phyloP scores from a whole-genome alignment of 495 filamentous ascomycete genomes.

The Acidiella bohemica region DNA sequence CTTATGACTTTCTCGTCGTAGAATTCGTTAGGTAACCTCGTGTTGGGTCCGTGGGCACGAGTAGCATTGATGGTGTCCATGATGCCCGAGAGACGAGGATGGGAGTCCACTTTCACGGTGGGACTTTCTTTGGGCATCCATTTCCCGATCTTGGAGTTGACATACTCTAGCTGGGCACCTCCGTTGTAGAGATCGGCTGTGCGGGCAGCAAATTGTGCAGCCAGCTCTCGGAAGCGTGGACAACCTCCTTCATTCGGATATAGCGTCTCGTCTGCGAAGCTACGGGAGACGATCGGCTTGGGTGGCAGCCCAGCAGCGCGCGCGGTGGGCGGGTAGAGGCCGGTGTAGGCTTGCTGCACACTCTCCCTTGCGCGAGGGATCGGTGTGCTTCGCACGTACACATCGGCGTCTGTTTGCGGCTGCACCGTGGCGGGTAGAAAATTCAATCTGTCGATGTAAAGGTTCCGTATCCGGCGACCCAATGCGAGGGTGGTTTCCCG shows the following conservation, averaged over 20 bases:
- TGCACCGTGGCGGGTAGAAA: conserved; percentile 66
- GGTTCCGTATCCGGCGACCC: conserved; percentile 59
- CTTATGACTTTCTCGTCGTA: conserved; percentile 60
- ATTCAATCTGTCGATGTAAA: conserved; percentile 77
- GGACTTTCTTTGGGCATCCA: conserved; percentile 64
- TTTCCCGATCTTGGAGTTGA: conserved; percentile 62
- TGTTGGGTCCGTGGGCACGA: conserved; percentile 66
- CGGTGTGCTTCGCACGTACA: conserved; percentile 78
- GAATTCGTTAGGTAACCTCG: conserved; percentile 67
- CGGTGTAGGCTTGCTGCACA: conserved; percentile 77
- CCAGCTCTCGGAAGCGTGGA: conserved; percentile 66
- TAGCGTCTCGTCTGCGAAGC: conserved; percentile 71
- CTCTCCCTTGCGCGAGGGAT: conserved; percentile 77
- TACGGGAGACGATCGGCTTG: conserved; percentile 60
- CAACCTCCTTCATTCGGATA: conserved; percentile 86
- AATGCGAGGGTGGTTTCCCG: conserved; percentile 72
- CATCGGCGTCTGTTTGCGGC: conserved; percentile 37
- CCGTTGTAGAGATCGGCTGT: conserved; percentile 73
- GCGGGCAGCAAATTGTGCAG: conserved; percentile 65
- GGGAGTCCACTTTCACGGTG: conserved; percentile 66
- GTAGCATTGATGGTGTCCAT: conserved; percentile 90
- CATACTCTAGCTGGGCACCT: conserved; percentile 67
- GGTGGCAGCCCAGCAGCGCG: conserved; percentile 50
- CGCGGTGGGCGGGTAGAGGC: conserved; percentile 68
- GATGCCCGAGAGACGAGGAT: conserved; percentile 74